Evolutionary conservation across 2,329 filamentous ascomycete species (phyloP).

Genomic region (Tolypocladium paradoxum): DNA sequence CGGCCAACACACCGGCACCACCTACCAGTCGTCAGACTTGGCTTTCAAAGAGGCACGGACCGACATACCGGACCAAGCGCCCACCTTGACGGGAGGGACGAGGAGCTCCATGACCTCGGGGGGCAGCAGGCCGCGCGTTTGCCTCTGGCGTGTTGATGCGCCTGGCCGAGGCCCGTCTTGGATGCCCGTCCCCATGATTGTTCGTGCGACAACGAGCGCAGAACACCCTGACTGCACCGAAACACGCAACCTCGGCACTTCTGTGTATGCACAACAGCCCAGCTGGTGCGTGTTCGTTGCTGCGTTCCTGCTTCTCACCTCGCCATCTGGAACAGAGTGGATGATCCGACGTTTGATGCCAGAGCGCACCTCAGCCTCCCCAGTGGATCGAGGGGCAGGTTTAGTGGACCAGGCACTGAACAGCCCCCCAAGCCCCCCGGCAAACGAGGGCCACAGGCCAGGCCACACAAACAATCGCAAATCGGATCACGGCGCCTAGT

Average conservation of each 20-base stretch:
- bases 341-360: background rate
- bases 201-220: too few relatives aligned
- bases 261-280: background rate
- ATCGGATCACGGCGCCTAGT: slow-evolving; percentile 4
- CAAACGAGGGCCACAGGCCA: background rate
- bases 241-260: background rate
- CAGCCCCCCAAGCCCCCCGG: background rate
- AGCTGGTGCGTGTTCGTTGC: background rate
- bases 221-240: background rate
- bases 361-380: background rate
- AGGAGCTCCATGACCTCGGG: slow-evolving; percentile 34
- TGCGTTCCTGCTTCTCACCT: background rate
- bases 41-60: background rate
- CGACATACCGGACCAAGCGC: slow-evolving; percentile 43
- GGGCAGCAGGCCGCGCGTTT: slow-evolving; percentile 26
- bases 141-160: slow-evolving; percentile 10
- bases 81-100: slow-evolving; percentile 45
- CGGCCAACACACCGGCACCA: slow-evolving; percentile 49
- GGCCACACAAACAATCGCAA: background rate
- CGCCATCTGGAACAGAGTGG: background rate
- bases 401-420: background rate
- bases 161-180: slow-evolving; percentile 8
- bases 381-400: background rate
- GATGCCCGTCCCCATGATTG: slow-evolving; percentile 7
- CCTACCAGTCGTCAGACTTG: slow-evolving; percentile 30